Evolutionary conservation across 805 yeast species (phyloP).

Genomic region (Lipomyces starkeyi): DNA sequence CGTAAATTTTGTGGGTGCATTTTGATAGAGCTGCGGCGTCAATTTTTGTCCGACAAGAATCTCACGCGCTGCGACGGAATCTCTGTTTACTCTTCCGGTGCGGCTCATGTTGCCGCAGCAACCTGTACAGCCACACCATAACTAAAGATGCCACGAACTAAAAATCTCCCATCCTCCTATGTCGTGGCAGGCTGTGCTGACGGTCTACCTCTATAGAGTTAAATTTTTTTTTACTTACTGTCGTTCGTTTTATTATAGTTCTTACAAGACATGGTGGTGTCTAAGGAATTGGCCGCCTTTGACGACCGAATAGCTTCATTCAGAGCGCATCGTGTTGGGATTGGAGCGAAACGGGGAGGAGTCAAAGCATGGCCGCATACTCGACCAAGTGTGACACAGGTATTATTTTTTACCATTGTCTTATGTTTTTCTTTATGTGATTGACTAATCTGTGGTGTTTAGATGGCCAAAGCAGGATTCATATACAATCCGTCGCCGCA

Average conservation of each 20-base stretch:
- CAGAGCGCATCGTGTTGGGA: constrained; percentile 20
- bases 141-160: neutral
- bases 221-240: neutral
- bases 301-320: constrained; percentile 37
- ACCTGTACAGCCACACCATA: neutral
- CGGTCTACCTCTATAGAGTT: neutral
- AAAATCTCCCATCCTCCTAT: neutral
- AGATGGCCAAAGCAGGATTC: constrained; percentile 65
- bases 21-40: no score
- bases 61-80: no score
- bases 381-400: constrained; percentile 35
- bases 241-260: neutral
- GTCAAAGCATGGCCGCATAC: constrained; percentile 35
- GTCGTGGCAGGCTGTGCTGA: neutral
- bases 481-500: constrained; percentile 59
- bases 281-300: constrained; percentile 27
- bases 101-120: neutral
- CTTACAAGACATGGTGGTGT: constrained; percentile 14
- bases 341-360: constrained; percentile 18
- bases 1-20: neutral
- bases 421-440: neutral
- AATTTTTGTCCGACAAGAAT: no score
- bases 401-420: constrained; percentile 7
- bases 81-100: no score
- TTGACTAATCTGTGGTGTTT: neutral